Conservation (phyloP, 2,329 filamentous ascomycete species). For the Neopestalotiopsis sp. region DNA sequence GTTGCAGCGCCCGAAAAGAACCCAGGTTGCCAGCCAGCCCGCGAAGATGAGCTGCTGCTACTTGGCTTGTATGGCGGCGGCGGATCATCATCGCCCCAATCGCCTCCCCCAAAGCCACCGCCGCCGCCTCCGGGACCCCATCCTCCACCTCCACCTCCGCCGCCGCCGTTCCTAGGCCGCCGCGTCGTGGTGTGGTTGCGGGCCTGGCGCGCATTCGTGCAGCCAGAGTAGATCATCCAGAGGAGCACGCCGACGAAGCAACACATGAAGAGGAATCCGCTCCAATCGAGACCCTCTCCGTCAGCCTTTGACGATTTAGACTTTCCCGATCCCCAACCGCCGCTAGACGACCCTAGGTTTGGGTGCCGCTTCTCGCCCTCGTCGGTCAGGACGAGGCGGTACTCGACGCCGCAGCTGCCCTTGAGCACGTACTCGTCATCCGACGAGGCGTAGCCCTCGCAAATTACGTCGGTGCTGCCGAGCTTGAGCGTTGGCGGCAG, state of each 20-base stretch:
- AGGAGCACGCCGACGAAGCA: conserved; percentile 64
- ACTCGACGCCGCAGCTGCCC: conserved; percentile 93
- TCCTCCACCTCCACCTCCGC: conserved; percentile 44
- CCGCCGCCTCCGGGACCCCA: conserved; percentile 49
- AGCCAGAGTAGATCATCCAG: conserved; percentile 68
- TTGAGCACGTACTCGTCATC: conserved; percentile 88
- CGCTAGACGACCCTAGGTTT: conserved; percentile 45
- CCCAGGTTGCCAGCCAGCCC: conserved; percentile 68
- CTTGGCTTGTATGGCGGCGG: conserved; percentile 60
- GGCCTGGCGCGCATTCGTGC: conserved; percentile 30
- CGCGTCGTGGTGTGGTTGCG: conserved; percentile 19
- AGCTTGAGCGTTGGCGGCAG: conserved; percentile 70
- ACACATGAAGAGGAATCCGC: conserved; percentile 60
- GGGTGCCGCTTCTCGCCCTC: conserved; percentile 76
- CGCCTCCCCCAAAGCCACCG: conserved; percentile 34
- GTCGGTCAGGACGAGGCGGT: conserved; percentile 79
- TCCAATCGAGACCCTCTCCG: conserved; percentile 34
- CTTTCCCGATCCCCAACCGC: conserved; percentile 25
- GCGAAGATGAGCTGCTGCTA: conserved; percentile 32
- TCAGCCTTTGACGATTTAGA: conserved; percentile 26
- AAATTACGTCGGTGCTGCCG: conserved; percentile 86
- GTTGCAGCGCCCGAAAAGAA: conserved; percentile 75
- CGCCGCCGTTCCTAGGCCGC: conserved; percentile 37
- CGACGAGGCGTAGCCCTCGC: conserved; percentile 81
- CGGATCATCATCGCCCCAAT: conserved; percentile 46